A percentile compares a stretch with the other conserved stretches of the same genome.
These are phyloP conservation scores for Nannochloropsis gaditana DNA, from an alignment of 108 stramenopile genomes.

Conservation along the genomic window DNA sequence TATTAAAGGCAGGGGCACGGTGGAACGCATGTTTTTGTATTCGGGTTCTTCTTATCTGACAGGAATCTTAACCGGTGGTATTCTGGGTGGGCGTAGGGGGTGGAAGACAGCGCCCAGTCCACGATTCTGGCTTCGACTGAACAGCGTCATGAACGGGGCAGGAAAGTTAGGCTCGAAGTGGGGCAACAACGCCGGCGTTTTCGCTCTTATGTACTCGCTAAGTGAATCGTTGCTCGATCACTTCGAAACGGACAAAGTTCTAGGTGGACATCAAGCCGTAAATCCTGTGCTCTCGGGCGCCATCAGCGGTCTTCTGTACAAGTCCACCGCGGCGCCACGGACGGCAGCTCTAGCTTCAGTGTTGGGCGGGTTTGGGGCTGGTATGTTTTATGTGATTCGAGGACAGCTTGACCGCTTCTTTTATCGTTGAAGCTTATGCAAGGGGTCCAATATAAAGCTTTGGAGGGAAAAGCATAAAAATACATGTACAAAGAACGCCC, in stretches of 20 bases:
- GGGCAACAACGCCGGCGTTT: background rate
- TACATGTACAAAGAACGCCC: background rate
- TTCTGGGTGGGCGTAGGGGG: background rate
- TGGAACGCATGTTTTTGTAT: constrained; percentile 9
- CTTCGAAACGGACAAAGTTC: background rate
- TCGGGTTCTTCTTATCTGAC: background rate
- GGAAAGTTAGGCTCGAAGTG: constrained; percentile 8
- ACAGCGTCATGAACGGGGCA: background rate
- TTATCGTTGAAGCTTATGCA: background rate
- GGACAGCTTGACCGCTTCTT: background rate
- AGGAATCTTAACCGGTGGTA: background rate
- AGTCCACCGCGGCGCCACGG: constrained; percentile 5
- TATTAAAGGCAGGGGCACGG: constrained; percentile 16
- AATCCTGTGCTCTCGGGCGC: background rate
- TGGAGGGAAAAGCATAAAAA: background rate
- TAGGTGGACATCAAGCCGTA: background rate
- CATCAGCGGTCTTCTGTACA: background rate
- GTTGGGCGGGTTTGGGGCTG: background rate
- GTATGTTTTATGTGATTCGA: background rate
- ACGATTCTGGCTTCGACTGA: background rate
- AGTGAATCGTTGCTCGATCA: constrained; percentile 12
- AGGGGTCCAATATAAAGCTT: no score
- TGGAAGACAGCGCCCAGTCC: constrained; percentile 16
- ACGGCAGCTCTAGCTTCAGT: background rate
- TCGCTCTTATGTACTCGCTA: background rate